These are phyloP conservation scores for Rhododendron griersonianum DNA, from an alignment of 148 eudicot species.

Conservation along the genomic window DNA sequence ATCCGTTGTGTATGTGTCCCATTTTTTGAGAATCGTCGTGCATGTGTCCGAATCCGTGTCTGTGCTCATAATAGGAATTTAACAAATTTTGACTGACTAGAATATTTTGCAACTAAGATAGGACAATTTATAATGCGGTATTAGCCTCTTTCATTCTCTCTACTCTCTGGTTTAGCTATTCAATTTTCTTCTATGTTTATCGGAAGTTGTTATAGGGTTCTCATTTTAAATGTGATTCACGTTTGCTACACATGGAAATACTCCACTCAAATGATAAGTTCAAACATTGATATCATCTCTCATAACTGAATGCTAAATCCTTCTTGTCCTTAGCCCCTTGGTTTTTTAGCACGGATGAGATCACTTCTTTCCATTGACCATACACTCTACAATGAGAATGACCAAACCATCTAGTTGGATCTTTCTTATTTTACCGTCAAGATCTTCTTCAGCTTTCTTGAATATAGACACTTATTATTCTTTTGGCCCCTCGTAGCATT, in stretches of 20 bases:
- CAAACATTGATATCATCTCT: background rate
- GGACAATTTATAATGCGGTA: no score
- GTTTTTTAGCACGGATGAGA: no score
- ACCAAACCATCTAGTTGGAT: background rate
- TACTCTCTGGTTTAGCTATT: background rate
- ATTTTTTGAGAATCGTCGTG: no score
- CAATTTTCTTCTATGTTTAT: background rate
- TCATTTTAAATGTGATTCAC: background rate
- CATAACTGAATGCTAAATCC: background rate
- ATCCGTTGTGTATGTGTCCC: no score
- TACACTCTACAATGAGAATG: background rate
- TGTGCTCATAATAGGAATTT: no score
- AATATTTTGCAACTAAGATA: no score
- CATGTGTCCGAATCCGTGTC: no score
- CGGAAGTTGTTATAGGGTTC: background rate
- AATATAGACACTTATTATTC: background rate
- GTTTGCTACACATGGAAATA: background rate
- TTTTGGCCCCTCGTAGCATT: background rate
- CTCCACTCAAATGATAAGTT: background rate
- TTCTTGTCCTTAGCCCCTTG: background rate
- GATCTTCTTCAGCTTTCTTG: background rate
- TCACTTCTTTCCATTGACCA: background rate
- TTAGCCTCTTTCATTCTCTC: background rate
- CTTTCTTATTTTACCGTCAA: background rate
- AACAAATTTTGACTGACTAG: no score